These are phyloP conservation scores for Phaffomyces thermotolerans DNA, from an alignment of 805 yeast genomes.

Conservation along the genomic window DNA sequence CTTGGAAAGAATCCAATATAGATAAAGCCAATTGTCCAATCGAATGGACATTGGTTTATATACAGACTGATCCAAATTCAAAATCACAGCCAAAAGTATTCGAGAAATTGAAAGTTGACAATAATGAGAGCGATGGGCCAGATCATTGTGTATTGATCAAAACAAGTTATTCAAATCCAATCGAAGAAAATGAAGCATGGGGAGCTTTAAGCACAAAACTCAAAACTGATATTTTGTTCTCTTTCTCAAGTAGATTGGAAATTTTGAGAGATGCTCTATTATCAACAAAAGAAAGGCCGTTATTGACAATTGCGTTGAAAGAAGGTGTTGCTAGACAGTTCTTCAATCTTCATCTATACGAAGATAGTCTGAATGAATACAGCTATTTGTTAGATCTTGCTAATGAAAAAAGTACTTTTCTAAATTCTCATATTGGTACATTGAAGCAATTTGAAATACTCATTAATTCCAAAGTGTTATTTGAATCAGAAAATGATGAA, in stretches of 20 bases:
- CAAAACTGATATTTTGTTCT: slow-evolving; percentile 42
- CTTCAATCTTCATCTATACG: slow-evolving; percentile 47
- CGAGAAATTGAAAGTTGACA: slow-evolving; percentile 51
- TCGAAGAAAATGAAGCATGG: slow-evolving; percentile 46
- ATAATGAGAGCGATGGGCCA: slow-evolving; percentile 26
- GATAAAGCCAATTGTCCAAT: slow-evolving; percentile 37
- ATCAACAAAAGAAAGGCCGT: neutral
- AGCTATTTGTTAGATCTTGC: slow-evolving; percentile 35
- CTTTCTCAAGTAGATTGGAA: slow-evolving; percentile 43
- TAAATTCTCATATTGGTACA: neutral
- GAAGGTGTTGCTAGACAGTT: slow-evolving; percentile 47
- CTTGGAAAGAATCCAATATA: slow-evolving; percentile 57
- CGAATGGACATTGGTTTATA: slow-evolving; percentile 56
- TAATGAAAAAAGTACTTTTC: slow-evolving; percentile 12
- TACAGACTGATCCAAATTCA: slow-evolving; percentile 31
- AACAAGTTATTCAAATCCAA: slow-evolving; percentile 15
- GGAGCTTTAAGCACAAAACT: slow-evolving; percentile 35
- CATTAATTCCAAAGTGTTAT: neutral
- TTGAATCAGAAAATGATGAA: slow-evolving; percentile 14
- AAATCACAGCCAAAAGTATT: slow-evolving; percentile 40
- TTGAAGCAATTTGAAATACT: neutral
- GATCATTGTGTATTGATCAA: slow-evolving; percentile 31
- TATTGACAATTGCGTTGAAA: slow-evolving; percentile 28
- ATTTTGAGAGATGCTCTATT: slow-evolving; percentile 4
- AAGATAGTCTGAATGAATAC: slow-evolving; percentile 52